Evolutionary conservation across 108 stramenopile genomes (phyloP).

Genomic region (Cyclostephanos invisitatus): DNA sequence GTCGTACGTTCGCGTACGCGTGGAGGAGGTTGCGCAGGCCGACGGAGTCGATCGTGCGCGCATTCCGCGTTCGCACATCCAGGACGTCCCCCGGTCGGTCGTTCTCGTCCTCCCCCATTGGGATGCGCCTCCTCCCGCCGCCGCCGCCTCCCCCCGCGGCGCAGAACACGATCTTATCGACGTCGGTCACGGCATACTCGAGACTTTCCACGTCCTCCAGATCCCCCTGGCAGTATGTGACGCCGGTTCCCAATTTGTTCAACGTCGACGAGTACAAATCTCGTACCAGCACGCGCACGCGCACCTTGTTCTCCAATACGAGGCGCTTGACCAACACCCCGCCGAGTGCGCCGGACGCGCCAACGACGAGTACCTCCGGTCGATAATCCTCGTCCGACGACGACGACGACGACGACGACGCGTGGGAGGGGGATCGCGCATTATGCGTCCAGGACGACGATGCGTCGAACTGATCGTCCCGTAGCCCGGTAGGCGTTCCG

Average conservation of each 20-base stretch:
- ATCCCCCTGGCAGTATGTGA: conserved; percentile 91
- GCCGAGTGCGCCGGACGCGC: conserved; percentile 86
- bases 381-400: conserved; percentile 48
- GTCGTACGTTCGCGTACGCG: conserved; percentile 88
- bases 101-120: conserved; percentile 39
- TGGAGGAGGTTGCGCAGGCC: conserved; percentile 85
- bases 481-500: too few species aligned
- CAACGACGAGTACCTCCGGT: conserved; percentile 88
- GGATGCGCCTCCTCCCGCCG: too few species aligned
- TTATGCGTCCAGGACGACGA: too few species aligned
- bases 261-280: conserved; percentile 90
- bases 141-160: conserved; percentile 46
- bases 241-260: conserved; percentile 86
- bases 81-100: conserved; percentile 52
- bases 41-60: conserved; percentile 70
- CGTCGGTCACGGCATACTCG: conserved; percentile 89
- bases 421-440: too few species aligned
- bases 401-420: too few species aligned
- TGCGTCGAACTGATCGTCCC: too few species aligned
- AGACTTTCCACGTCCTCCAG: conserved; percentile 82
- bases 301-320: conserved; percentile 70
- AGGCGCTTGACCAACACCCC: conserved; percentile 83
- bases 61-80: conserved; percentile 49
- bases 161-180: conserved; percentile 90
- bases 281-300: conserved; percentile 85